phyloP scores from a whole-genome alignment of 306 rosid species.

The Abrus precatorius region DNA sequence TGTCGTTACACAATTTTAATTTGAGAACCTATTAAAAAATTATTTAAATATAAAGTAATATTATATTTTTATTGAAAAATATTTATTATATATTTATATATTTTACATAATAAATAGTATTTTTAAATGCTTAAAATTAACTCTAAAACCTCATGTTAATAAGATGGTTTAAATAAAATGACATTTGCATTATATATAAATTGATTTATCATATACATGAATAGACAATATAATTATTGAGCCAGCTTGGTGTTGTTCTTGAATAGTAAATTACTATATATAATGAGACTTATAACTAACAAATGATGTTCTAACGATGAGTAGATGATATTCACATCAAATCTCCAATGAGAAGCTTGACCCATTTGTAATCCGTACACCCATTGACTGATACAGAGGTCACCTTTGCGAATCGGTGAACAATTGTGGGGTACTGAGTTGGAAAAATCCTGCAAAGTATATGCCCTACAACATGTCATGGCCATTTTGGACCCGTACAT shows the following conservation, averaged over 20 bases:
- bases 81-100: too few relatives aligned
- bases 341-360: constrained; percentile 15
- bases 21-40: neutral
- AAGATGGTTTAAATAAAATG: too few relatives aligned
- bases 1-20: neutral
- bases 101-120: too few relatives aligned
- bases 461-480: constrained; percentile 47
- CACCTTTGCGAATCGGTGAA: constrained; percentile 44
- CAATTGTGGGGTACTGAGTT: constrained; percentile 47
- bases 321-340: neutral
- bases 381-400: constrained; percentile 42
- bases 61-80: too few relatives aligned
- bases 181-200: too few relatives aligned
- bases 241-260: neutral
- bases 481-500: constrained; percentile 34
- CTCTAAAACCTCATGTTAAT: too few relatives aligned
- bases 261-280: constrained; percentile 9
- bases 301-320: neutral
- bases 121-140: too few relatives aligned
- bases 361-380: constrained; percentile 22
- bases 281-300: neutral
- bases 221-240: neutral
- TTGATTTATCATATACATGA: neutral
- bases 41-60: too few relatives aligned
- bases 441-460: constrained; percentile 39